A percentile compares a stretch with the other conserved stretches of the same genome.
Conservation (phyloP, 2,329 filamentous ascomycete genomes). For the Paracoccidioides brasiliensis region DNA sequence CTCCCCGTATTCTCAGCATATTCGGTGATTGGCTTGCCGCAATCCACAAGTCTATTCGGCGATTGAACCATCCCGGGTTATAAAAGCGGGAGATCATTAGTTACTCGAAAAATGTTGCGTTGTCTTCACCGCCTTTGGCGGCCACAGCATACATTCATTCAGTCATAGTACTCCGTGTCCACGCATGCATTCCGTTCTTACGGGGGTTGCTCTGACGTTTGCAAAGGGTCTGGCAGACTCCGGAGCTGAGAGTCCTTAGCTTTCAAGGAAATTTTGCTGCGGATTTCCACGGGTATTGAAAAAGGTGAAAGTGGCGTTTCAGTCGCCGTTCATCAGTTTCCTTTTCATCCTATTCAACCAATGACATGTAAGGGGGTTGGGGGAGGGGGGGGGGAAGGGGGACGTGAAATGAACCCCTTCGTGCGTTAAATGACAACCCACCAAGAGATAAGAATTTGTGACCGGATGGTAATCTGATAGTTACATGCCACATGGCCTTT, state of each 20-base stretch:
- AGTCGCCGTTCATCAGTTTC: not conserved
- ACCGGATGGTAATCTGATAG: not conserved
- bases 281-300: not conserved
- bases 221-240: not conserved
- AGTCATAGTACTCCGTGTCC: not conserved
- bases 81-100: not conserved
- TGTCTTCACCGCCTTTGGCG: conserved; percentile 4
- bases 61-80: not conserved
- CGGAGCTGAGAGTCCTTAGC: too few species aligned
- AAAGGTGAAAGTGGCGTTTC: not conserved
- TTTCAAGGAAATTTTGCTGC: not conserved
- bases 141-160: not conserved
- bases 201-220: not conserved
- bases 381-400: too few species aligned
- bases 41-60: not conserved
- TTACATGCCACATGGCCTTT: conserved; percentile 1
- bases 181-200: not conserved
- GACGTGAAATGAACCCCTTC: not conserved
- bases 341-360: not conserved
- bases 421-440: too few species aligned
- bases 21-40: not conserved
- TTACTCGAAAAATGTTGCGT: not conserved
- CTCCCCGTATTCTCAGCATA: not conserved
- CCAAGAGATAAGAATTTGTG: not conserved
- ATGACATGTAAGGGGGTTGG: not conserved